Evolutionary conservation across 129 eudicot species (phyloP).

Genomic region (Sambucus nigra): DNA sequence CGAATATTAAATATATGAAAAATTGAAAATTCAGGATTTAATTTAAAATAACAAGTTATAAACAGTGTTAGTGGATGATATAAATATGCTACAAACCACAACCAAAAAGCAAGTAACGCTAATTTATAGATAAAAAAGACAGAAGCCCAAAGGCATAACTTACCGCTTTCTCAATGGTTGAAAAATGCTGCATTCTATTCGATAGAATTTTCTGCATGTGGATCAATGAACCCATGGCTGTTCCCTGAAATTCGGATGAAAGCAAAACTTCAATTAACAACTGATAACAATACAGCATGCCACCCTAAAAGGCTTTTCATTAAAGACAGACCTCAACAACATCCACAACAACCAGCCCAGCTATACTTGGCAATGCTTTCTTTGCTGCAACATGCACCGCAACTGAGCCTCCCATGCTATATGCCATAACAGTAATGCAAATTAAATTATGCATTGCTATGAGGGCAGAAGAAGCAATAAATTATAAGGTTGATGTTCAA

Average conservation of each 20-base stretch:
- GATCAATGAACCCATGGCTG: conserved; percentile 92
- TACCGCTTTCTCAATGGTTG: conserved; percentile 88
- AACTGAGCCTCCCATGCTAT: conserved; percentile 96
- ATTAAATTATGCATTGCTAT: neutral
- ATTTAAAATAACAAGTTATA: neutral
- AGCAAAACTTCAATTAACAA: conserved; percentile 3
- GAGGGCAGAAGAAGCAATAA: neutral
- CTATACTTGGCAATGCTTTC: conserved; percentile 64
- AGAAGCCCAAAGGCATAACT: conserved; percentile 4
- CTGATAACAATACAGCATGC: neutral
- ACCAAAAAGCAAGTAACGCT: conserved; percentile 6
- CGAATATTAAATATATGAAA: too few relatives aligned
- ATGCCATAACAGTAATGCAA: conserved; percentile 4
- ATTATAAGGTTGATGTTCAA: neutral
- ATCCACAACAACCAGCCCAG: conserved; percentile 93
- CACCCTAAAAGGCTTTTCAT: neutral
- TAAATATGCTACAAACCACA: conserved; percentile 12
- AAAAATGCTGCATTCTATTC: conserved; percentile 67
- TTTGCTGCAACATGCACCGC: conserved; percentile 96
- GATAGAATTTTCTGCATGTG: conserved; percentile 94
- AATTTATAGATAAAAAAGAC: conserved; percentile 1
- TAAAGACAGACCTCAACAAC: conserved; percentile 86
- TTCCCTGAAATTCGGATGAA: conserved; percentile 54
- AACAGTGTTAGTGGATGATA: neutral
- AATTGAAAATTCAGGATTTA: neutral